Evolutionary conservation across 257 asterid genomes (phyloP).

Genomic region (Solanum habrochaites): DNA sequence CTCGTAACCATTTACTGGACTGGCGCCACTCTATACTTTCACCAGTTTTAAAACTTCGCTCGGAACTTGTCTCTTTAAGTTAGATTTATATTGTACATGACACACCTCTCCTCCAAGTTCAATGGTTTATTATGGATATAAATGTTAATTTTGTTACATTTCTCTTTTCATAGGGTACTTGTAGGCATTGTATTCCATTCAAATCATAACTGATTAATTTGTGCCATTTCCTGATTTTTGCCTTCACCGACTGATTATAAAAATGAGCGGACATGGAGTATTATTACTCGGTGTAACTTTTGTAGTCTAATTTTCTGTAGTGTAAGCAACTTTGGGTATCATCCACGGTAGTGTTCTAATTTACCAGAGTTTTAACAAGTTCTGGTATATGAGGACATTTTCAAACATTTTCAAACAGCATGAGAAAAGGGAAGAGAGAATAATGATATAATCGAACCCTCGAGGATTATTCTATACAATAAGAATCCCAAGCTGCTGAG

Average conservation of each 20-base stretch:
- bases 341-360: not conserved
- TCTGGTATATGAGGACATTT: not conserved
- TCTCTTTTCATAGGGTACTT: not conserved
- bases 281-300: not conserved
- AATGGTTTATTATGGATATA: not conserved
- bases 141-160: not conserved
- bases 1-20: not conserved
- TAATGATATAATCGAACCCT: not conserved
- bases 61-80: not conserved
- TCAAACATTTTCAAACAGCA: not conserved
- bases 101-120: not conserved
- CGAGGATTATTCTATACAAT: not conserved
- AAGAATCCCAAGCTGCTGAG: not conserved
- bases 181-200: not conserved
- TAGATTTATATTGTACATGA: not conserved
- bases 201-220: not conserved
- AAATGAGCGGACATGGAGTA: not conserved
- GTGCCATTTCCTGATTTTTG: not conserved
- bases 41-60: not conserved
- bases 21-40: not conserved
- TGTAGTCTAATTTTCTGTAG: not conserved
- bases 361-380: not conserved
- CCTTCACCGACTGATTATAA: not conserved
- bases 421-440: not conserved
- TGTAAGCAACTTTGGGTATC: not conserved